These are phyloP conservation scores for Pythium utonaiense DNA, from an alignment of 352 stramenopile species.

Conservation along the genomic window DNA sequence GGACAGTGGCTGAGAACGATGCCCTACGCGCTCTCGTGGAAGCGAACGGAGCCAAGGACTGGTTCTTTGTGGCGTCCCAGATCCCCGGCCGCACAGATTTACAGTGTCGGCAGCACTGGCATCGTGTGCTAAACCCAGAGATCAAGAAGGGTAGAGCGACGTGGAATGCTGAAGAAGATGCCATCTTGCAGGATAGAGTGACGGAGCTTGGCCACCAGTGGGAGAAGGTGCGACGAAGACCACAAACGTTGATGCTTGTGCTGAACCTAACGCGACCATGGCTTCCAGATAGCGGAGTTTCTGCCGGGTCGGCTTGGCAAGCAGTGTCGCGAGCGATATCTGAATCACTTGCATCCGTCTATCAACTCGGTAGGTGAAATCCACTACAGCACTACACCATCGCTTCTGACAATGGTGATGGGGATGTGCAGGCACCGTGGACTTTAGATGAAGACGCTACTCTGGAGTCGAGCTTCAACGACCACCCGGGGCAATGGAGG, in stretches of 20 bases:
- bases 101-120: conserved; percentile 79
- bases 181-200: conserved; percentile 38
- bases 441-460: conserved; percentile 40
- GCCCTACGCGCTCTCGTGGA: conserved; percentile 36
- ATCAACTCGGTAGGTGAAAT: conserved; percentile 34
- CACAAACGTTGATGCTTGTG: not conserved
- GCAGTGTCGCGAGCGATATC: conserved; percentile 69
- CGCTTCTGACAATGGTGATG: too few relatives aligned
- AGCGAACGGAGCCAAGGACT: conserved; percentile 51
- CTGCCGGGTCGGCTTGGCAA: conserved; percentile 59
- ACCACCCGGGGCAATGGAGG: conserved; percentile 40
- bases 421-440: conserved; percentile 38
- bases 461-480: conserved; percentile 23
- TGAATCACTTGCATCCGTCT: conserved; percentile 53
- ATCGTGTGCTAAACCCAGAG: conserved; percentile 43
- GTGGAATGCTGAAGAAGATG: conserved; percentile 53
- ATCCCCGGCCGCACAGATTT: conserved; percentile 61
- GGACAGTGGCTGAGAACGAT: conserved; percentile 35
- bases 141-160: conserved; percentile 58
- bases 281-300: conserved; percentile 55
- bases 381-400: too few relatives aligned
- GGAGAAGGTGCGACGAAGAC: conserved; percentile 39
- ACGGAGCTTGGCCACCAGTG: conserved; percentile 45
- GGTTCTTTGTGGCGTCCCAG: conserved; percentile 75
- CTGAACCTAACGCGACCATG: too few relatives aligned